Base-by-base conservation (phyloP, 2,329 filamentous ascomycete genomes). In the Calonectria pseudoreteaudii region DNA sequence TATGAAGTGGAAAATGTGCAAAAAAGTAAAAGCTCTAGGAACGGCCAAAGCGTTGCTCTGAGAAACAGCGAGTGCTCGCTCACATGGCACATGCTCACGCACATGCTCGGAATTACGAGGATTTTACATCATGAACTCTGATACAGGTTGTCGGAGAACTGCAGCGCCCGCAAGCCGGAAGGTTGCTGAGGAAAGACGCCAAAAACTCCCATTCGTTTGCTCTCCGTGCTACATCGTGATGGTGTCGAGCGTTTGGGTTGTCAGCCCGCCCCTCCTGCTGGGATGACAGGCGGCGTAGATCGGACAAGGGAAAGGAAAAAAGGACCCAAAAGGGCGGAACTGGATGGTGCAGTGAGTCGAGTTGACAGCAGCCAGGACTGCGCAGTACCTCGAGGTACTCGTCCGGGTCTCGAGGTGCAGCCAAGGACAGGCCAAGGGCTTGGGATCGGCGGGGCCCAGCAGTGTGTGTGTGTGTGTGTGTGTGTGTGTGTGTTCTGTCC, bases 311-410 rank as follows among this genome's bases (percentile, higher is more conserved):
- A n/a, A 47, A 47, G 10, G 23, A 47, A 47, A 31, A 34, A 11
- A 47, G 44, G 44, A 23, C 44, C 44, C 44, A 47, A 13, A 47
- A 23, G 44, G 44, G 23, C 44, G 44, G 44, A 47, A 47, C 44
- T 47, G 44, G 44, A 23, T 47, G 44, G 44, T 47, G 44, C 13
- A 47, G 44, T 47, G 44, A 23, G 30, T 31, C 34, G 56, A 23
- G 56, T 38, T 60, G 56, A 67, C 65, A 67, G 44, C 44, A 18
- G 13, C 30, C 10, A 49, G 41, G 41, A 47, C 41, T 47, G 41
- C 41, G 20, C 18, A 47, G 44, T 47, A 71, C 70, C 69, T 44
- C 31, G 41, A 71, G 16, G 64, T 71, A 71, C 69, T 66, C 26
- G 38, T 70, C 56, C 23, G 56, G 36, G 30, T 60, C 49, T 50